These are phyloP conservation scores for Colletotrichum costaricense DNA, from an alignment of 2,329 filamentous ascomycete genomes.

Conservation along the genomic window DNA sequence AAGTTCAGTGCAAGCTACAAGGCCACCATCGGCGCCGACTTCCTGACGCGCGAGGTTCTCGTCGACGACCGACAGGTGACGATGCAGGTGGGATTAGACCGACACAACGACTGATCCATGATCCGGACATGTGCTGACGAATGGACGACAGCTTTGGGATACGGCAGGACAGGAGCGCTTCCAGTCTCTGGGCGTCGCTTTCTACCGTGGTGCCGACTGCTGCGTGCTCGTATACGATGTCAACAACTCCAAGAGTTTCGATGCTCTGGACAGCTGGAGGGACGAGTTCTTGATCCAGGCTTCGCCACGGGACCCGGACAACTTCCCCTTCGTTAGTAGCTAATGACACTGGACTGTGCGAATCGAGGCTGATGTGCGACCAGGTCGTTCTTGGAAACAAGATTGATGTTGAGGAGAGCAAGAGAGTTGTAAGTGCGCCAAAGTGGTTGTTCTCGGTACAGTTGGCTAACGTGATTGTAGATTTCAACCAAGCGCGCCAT, in stretches of 20 bases:
- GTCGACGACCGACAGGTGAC: constrained; percentile 98
- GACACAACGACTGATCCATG: constrained; percentile 18
- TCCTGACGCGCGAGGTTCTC: constrained; percentile 96
- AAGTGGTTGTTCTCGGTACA: too few species aligned
- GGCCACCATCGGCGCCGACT: constrained; percentile 98
- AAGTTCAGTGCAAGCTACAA: constrained; percentile 99
- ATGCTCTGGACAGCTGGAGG: constrained; percentile 97
- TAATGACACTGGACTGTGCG: neutral
- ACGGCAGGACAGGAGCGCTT: constrained; percentile 98
- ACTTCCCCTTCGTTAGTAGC: constrained; percentile 89
- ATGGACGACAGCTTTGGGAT: constrained; percentile 82
- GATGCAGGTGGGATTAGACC: constrained; percentile 79
- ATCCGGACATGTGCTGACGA: constrained; percentile 14
- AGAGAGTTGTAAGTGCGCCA: constrained; percentile 77
- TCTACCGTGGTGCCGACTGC: constrained; percentile 97
- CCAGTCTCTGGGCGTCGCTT: constrained; percentile 95
- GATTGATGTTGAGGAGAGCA: constrained; percentile 98
- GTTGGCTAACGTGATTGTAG: constrained; percentile 50
- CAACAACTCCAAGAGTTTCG: constrained; percentile 99
- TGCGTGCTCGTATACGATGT: constrained; percentile 98
- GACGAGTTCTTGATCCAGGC: constrained; percentile 99
- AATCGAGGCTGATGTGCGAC: constrained; percentile 37
- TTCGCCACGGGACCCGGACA: constrained; percentile 94
- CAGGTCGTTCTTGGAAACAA: constrained; percentile 98
- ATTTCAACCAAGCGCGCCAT: constrained; percentile 96